A percentile compares a stretch with the other conserved stretches of the same genome.
These are phyloP conservation scores for Batrachochytrium dendrobatidis DNA, from an alignment of 371 early-diverging fungal genomes.

Conservation along the genomic window DNA sequence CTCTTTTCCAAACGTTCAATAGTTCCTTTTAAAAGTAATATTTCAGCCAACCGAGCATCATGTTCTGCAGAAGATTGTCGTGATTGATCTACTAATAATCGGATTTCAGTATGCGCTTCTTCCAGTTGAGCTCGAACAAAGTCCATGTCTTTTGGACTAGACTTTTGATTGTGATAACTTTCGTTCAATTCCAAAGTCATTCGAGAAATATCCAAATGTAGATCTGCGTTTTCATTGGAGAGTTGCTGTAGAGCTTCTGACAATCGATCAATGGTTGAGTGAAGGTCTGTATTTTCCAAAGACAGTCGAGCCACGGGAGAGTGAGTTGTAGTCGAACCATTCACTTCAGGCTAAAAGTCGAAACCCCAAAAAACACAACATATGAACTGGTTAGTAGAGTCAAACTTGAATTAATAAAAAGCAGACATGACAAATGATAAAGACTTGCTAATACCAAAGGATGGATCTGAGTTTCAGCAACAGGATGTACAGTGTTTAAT, in stretches of 20 bases:
- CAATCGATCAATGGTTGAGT: neutral
- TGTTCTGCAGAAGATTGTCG: neutral
- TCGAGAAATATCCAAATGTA: neutral
- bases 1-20: neutral
- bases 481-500: no score
- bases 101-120: neutral
- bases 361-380: no score
- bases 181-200: neutral
- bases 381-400: no score
- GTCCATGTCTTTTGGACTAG: neutral
- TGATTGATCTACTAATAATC: neutral
- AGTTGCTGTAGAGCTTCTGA: neutral
- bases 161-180: neutral
- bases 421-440: no score
- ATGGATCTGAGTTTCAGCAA: no score
- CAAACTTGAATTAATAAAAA: no score
- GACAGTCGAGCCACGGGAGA: no score
- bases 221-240: neutral
- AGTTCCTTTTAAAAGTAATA: neutral
- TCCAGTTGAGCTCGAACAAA: neutral
- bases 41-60: neutral
- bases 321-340: no score
- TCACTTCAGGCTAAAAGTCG: no score
- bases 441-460: no score
- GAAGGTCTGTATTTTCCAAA: neutral